Base-by-base conservation (phyloP, 495 filamentous ascomycete species). In the Talaromyces adpressus region DNA sequence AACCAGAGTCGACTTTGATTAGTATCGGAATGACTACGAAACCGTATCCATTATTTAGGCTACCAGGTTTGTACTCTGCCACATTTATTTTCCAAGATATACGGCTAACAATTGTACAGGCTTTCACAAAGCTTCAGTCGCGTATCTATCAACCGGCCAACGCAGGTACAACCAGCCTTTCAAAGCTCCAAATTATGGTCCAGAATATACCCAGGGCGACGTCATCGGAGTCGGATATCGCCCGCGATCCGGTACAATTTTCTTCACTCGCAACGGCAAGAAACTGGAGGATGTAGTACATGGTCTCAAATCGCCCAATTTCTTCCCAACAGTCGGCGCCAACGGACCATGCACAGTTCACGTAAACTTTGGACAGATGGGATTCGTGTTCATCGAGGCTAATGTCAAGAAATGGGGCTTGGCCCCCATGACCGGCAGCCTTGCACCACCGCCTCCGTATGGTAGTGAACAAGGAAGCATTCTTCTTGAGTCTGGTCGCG, bases 351-450 rank as follows among this genome's bases (percentile, higher is more conserved):
- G 91, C 70, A 87, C 87, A 16, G 82, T 98, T 5, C 93, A 98
- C 72, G 94, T 98, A 68, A 98, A 98, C 72, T 97, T 98, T 72
- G 94, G 94, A 3, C 94, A 98, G 71, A 88, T 92, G 67, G 94
- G 94, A 47, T 98, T 97, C 68, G 94, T 98, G 18, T 98, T 97
- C 70, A 98, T 98, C 70, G 94, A 98, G 76, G 94, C 92, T 51
- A 98, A 98, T 67, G 94, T 98, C 41, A 98, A 98, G 83, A 98
- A 97, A 82, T 98, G 94, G 94, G 94, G 94, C 6, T 77, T 98
- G 59, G 94, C 94, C 54, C 94, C 94, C 12, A 95, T 95, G 84
- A 96, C 93, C 1, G 94, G 94, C 47, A 95, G 90, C 70, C 81
- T 98, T 45, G 95, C 93, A 47, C 95, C 94, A 14, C 94, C 94